phyloP scores from a whole-genome alignment of 2,329 filamentous ascomycete genomes.

The Aspergillus quadricinctus region DNA sequence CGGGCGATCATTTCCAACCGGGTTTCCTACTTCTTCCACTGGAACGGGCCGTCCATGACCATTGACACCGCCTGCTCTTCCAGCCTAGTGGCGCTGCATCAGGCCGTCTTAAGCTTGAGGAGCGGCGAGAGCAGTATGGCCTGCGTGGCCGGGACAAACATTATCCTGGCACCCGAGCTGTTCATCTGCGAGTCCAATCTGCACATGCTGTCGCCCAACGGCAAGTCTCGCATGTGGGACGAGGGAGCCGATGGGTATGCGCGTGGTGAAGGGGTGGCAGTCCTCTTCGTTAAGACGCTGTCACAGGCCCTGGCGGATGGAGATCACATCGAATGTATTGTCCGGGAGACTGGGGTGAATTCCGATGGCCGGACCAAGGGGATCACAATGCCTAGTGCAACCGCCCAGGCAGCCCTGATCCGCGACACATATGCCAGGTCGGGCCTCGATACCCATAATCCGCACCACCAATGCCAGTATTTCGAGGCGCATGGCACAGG shows the following conservation, averaged over 20 bases:
- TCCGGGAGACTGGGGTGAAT: constrained; percentile 20
- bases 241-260: constrained; percentile 27
- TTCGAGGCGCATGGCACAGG: constrained; percentile 42
- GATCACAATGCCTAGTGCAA: constrained; percentile 1
- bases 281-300: constrained; percentile 25
- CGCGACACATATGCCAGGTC: constrained; percentile 8
- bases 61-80: constrained; percentile 42
- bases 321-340: constrained; percentile 26
- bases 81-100: constrained; percentile 23
- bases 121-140: constrained; percentile 15
- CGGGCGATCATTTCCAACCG: constrained; percentile 33
- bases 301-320: constrained; percentile 22
- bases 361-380: constrained; percentile 17
- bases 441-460: constrained; percentile 29
- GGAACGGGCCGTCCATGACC: constrained; percentile 33
- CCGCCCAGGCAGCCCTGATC: constrained; percentile 4
- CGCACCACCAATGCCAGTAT: constrained; percentile 24
- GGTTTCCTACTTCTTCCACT: constrained; percentile 33
- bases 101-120: constrained; percentile 13
- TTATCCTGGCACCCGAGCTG: constrained; percentile 26
- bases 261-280: constrained; percentile 27
- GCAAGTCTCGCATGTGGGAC: constrained; percentile 22
- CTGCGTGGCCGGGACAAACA: constrained; percentile 28
- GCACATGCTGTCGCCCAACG: constrained; percentile 29
- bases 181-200: constrained; percentile 24